Base-by-base conservation (phyloP, 495 filamentous ascomycete species). In the Penicillium angulare region DNA sequence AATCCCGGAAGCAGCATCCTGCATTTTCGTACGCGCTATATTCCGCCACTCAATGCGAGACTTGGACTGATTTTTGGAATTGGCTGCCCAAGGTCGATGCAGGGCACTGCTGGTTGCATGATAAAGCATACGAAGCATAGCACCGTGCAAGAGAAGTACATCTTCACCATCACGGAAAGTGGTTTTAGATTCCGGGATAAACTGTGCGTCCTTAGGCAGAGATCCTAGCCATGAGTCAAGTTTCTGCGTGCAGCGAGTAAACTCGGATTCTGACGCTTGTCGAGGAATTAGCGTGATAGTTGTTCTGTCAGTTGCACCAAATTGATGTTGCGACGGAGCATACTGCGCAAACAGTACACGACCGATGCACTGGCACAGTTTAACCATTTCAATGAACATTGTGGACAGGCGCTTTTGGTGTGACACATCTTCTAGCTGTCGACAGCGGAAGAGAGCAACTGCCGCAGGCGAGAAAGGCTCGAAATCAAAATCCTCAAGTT, bases 321-420 rank as follows among this genome's bases (percentile, higher is more conserved):
- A 71, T 80, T 86, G 55, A 82, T 73, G 44, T 83, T 88, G 70
- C 3, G 71, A 74, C 3, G 73, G 68, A 3, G 86, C 88, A 63
- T 96, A 96, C 59, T 95, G 90, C 13, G 86, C 83, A 46, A 84
- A 82, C 12, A 96, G 72, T 51, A 95, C 88, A 53, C 87, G 79
- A 53, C 85, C 86, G 63, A 96, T 87, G 66, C 84, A 86, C 43
- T 89, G 77, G 61, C 87, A 92, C 16, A 96, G 80, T 61, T 90
- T 91, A 2, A 87, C 84, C 61, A 92, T 92, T 47, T 89, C 85
- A 50, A 95, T 89, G 67, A 89, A 95, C 86, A 95, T 86, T 31
- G 81, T 75, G 12, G 89, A 89, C 20, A 95, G 73, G 48, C 87
- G 77, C 31, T 79, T 79, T 64, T 93, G 89, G 27, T 74, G 69